Evolutionary conservation across 257 asterid genomes (phyloP), one percentile per base, ranked within the genome.

Genomic region (Gentiana dahurica): DNA sequence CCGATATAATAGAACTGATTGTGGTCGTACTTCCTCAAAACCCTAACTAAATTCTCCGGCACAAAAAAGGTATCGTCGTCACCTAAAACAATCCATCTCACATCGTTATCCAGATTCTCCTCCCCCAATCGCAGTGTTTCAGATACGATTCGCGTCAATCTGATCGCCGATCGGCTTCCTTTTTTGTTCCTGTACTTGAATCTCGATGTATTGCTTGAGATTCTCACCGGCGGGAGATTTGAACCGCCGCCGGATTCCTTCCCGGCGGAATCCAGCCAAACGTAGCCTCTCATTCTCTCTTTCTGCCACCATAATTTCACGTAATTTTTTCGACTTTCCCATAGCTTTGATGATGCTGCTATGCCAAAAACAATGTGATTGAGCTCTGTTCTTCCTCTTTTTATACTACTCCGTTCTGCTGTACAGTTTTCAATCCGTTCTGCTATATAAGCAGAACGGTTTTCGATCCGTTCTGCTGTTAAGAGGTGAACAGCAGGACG

Each of bases 31-130:
- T 74, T 71, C 0, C 58, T 48, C 12, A 78, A 56, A 33, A 78
- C 73, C 54, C 78, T 65, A 0, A 78, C 65, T 3, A 77, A 51
- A 63, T 77, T 77, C 24, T 77, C 76, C 0, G 69, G 63, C 3
- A 78, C 68, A 13, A 78, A 68, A n/a, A 74, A 56, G 1, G 84
- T 78, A 6, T 78, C 80, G 6, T 74, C 83, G 50, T 77, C 80
- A 3, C 74, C 78, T 65, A 74, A 49, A 35, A 77, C 80, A 32
- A 71, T 51, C 84, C 84, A 78, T 44, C 84, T 60, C 59, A 68
- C 78, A 13, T 74, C 57, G 8, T 66, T 10, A 24, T 24, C 1
- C 45, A 66, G 50, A 9, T 41, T 41, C 46, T 68, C 74, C 2
- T 41, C 9, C 46, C 70, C 74, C 2, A 67, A 36, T 61, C 78